Base-by-base conservation (phyloP, 2,329 filamentous ascomycete genomes). In the Talaromyces funiculosus region DNA sequence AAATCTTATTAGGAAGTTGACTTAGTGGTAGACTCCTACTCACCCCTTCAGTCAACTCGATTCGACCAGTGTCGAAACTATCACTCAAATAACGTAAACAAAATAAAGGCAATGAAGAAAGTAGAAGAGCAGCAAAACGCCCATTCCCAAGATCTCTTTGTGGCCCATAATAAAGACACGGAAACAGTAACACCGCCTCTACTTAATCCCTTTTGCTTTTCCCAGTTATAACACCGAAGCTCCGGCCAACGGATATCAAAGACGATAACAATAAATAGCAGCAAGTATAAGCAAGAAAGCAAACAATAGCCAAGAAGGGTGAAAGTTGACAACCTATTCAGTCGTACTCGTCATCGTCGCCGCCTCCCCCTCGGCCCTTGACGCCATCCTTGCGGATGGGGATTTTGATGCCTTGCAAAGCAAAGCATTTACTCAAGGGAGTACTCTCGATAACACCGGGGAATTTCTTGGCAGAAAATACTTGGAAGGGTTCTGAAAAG, bases 391-490 rank as follows among this genome's bases (percentile, higher is more conserved):
- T 97, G 22, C 93, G 82, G 59, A 97, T 97, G 0, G 93, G 93
- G 24, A 97, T 97, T 76, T 97, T 97, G 76, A 96, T 96, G 24
- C 94, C 94, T 71, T 99, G 94, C 1, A 85, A 82, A 3, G 94
- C 93, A 77, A 99, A 97, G 63, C 86, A 90, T 75, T 95, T 96
- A 81, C 92, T 97, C 18, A 97, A 79, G 3, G 86, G 77, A 0
- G 94, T 99, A 73, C 90, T 95, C 73, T 97, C 93, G 61, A 96
- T 96, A 1, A 99, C 94, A 42, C 94, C 94, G 0, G 94, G 94
- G 75, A 99, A 99, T 71, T 97, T 97, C 82, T 99, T 99, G 53
- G 94, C 94, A 2, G 90, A 96, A 76, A 89, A 97, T 31, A 99
- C 94, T 58, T 91, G 90, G 80, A 99, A 97, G 2, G 86, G 83